Percentiles rank a stretch among this genome's conserved stretches.
Evolutionary conservation across 2,329 filamentous ascomycete species (phyloP).

Genomic region (Arthrobotrys conoides): DNA sequence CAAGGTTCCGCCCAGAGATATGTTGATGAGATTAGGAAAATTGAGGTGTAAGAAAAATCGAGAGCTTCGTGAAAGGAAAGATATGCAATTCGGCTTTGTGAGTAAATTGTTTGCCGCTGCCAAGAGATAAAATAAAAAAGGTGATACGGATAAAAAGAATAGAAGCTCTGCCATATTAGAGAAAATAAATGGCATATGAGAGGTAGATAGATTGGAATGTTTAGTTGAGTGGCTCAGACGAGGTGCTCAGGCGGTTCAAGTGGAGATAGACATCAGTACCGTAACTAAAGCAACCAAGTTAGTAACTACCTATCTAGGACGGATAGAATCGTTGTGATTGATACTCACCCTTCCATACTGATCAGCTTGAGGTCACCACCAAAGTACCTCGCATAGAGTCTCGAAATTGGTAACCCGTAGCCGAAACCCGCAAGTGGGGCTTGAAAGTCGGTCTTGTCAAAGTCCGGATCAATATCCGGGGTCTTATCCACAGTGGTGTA

Average conservation of each 20-base stretch:
- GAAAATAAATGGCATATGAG: neutral
- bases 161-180: neutral
- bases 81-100: neutral
- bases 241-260: constrained; percentile 93
- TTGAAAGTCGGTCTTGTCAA: constrained; percentile 99
- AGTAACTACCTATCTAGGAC: constrained; percentile 34
- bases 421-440: constrained; percentile 99
- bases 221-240: constrained; percentile 82
- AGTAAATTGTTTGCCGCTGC: neutral
- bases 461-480: constrained; percentile 93
- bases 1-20: constrained; percentile 39
- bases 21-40: constrained; percentile 41
- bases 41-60: neutral
- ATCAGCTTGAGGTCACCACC: constrained; percentile 97
- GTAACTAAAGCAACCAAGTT: constrained; percentile 75
- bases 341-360: constrained; percentile 95
- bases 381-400: constrained; percentile 96
- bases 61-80: constrained; percentile 2
- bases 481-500: constrained; percentile 98
- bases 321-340: constrained; percentile 19
- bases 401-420: constrained; percentile 94
- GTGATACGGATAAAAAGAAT: constrained; percentile 5
- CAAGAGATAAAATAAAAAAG: constrained; percentile 19
- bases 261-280: constrained; percentile 99
- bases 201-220: neutral